Conservation (phyloP, 768 basidiomycete species). For the Amanita rubescens region DNA sequence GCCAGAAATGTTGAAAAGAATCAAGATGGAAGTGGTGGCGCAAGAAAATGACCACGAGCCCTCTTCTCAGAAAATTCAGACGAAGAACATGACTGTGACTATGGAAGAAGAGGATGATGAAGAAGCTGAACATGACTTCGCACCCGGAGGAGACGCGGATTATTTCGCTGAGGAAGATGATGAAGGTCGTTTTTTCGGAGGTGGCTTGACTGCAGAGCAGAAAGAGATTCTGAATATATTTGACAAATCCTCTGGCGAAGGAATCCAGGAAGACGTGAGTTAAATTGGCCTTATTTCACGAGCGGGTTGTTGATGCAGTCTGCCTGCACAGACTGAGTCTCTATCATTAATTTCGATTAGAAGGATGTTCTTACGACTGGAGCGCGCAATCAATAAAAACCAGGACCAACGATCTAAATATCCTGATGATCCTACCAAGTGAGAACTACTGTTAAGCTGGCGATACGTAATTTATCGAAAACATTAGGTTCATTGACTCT, state of each 20-base stretch:
- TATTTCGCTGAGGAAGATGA: constrained; percentile 90
- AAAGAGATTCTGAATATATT: constrained; percentile 96
- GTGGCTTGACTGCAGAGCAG: constrained; percentile 87
- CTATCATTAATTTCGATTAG: constrained; percentile 66
- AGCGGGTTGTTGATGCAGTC: constrained; percentile 15
- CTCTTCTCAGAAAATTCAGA: constrained; percentile 10
- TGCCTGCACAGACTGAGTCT: constrained; percentile 45
- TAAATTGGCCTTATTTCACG: constrained; percentile 1
- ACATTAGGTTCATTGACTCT: constrained; percentile 92
- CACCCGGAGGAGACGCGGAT: constrained; percentile 83
- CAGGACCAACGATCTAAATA: constrained; percentile 96
- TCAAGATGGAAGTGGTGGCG: constrained; percentile 45
- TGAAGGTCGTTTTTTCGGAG: constrained; percentile 89
- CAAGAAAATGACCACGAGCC: constrained; percentile 6
- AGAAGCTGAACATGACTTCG: constrained; percentile 44
- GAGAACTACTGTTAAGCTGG: constrained; percentile 6
- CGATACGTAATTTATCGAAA: not conserved
- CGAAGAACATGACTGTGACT: constrained; percentile 35
- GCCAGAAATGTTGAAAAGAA: constrained; percentile 76
- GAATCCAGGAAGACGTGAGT: constrained; percentile 62
- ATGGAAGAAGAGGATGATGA: constrained; percentile 63
- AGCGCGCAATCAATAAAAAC: constrained; percentile 89
- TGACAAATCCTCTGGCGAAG: constrained; percentile 62
- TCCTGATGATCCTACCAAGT: constrained; percentile 90
- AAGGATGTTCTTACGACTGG: constrained; percentile 70